Evolutionary conservation across 805 yeast genomes (phyloP).

Genomic region (Candida khao-thaluensis): DNA sequence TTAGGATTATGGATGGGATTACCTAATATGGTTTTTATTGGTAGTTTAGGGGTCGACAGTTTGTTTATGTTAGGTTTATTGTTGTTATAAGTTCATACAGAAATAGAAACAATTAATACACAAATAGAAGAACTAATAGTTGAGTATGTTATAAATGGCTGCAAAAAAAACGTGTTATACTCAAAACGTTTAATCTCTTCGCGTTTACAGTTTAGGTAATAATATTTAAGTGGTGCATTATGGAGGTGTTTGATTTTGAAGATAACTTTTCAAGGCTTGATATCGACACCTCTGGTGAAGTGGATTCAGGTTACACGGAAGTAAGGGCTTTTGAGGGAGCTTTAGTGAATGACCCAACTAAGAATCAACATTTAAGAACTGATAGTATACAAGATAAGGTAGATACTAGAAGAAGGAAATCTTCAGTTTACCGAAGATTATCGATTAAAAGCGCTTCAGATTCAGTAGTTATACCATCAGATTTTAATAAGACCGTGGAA

Average conservation of each 20-base stretch:
- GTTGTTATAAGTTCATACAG: background rate
- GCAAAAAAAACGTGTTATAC: too few relatives aligned
- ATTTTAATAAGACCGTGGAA: slow-evolving; percentile 10
- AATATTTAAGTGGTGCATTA: background rate
- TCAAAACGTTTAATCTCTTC: background rate
- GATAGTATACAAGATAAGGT: too few relatives aligned
- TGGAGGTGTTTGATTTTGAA: slow-evolving; percentile 6
- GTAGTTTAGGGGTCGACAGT: slow-evolving; percentile 1
- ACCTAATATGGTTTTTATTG: slow-evolving; percentile 24
- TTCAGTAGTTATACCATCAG: slow-evolving; percentile 14
- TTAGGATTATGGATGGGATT: slow-evolving; percentile 17
- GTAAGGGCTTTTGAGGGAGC: slow-evolving; percentile 3
- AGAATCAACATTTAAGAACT: too few relatives aligned
- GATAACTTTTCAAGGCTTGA: slow-evolving; percentile 1
- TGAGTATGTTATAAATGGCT: too few relatives aligned
- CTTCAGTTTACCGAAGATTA: slow-evolving; percentile 16
- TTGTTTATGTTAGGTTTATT: background rate
- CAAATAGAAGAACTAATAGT: too few relatives aligned
- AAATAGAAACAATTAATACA: too few relatives aligned
- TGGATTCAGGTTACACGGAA: background rate
- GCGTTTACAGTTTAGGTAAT: background rate
- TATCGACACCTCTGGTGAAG: background rate
- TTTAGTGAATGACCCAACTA: too few relatives aligned
- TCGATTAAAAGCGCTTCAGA: slow-evolving; percentile 15
- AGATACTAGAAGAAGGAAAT: slow-evolving; percentile 13